Percentiles rank a stretch among this genome's conserved stretches.
These are phyloP conservation scores for Fusarium denticulatum DNA, from an alignment of 2,329 filamentous ascomycete species.

Conservation along the genomic window DNA sequence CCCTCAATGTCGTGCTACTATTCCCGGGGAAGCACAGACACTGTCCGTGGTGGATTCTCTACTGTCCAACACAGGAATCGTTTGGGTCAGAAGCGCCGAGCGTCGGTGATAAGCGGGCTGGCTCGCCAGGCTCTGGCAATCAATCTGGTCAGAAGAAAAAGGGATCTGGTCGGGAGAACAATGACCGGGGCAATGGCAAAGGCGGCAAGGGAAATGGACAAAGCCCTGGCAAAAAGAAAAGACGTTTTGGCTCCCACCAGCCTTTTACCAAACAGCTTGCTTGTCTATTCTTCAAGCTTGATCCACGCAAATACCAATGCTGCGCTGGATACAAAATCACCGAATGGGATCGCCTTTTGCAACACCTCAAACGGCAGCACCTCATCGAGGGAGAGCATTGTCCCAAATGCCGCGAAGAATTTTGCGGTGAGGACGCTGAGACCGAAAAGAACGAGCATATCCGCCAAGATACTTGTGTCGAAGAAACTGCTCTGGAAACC, in stretches of 20 bases:
- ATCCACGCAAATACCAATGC: fast-evolving
- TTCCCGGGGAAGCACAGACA: fast-evolving
- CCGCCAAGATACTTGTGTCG: fast-evolving
- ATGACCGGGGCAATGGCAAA: fast-evolving
- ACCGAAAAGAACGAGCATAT: not conserved
- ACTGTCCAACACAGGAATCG: not conserved
- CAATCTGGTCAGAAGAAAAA: not conserved
- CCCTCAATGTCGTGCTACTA: fast-evolving
- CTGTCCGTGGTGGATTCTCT: fast-evolving
- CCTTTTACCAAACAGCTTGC: not conserved
- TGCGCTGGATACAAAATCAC: not conserved
- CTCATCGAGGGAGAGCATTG: not conserved
- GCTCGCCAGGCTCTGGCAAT: not conserved
- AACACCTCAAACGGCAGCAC: not conserved
- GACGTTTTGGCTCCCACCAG: fast-evolving
- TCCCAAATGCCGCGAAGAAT: fast-evolving
- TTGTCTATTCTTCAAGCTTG: not conserved
- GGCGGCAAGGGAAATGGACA: not conserved
- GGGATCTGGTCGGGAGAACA: fast-evolving
- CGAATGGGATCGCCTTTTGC: not conserved
- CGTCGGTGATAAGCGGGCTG: not conserved
- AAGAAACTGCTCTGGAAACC: fast-evolving
- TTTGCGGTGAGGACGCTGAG: fast-evolving
- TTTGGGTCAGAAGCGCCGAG: fast-evolving
- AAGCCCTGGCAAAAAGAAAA: fast-evolving